Percentiles rank a stretch among this genome's conserved stretches.
phyloP scores from a whole-genome alignment of 108 stramenopile species.

The Bacterosira constricta region DNA sequence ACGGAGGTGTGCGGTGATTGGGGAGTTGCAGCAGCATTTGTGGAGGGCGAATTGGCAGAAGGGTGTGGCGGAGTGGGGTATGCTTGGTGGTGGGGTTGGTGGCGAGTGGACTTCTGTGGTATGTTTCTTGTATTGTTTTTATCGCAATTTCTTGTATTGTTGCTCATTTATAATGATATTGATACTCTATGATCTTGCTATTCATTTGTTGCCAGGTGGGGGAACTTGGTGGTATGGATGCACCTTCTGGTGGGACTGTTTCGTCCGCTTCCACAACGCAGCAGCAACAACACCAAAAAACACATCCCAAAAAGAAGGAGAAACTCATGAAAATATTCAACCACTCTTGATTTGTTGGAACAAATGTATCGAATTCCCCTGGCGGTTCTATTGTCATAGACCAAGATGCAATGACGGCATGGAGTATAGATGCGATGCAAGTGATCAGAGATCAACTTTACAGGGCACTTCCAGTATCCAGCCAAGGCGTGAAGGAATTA shows the following conservation, averaged over 20 bases:
- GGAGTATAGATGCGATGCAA: constrained; percentile 84
- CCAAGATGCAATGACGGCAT: constrained; percentile 72
- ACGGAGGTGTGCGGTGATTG: constrained; percentile 74
- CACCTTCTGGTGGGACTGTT: neutral
- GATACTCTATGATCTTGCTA: neutral
- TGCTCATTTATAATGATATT: constrained; percentile 36
- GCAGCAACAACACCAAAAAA: too few relatives aligned
- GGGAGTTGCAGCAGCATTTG: constrained; percentile 83
- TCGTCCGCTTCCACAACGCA: neutral
- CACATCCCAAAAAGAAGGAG: constrained; percentile 3
- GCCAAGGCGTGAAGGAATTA: constrained; percentile 51
- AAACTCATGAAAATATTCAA: constrained; percentile 32
- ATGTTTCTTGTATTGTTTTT: neutral
- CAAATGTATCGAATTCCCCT: constrained; percentile 43
- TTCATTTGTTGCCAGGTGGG: constrained; percentile 9
- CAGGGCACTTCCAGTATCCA: constrained; percentile 42
- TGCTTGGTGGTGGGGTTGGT: constrained; percentile 68
- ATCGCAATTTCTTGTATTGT: neutral
- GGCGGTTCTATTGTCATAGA: constrained; percentile 72
- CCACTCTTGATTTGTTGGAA: constrained; percentile 34
- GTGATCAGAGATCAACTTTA: constrained; percentile 74
- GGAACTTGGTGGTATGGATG: constrained; percentile 1
- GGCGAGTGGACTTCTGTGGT: constrained; percentile 80
- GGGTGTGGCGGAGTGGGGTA: constrained; percentile 86
- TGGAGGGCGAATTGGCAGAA: constrained; percentile 76